A percentile compares a stretch with the other conserved stretches of the same genome.
Conservation (phyloP, 345 rosid genomes). For the Mangifera indica region DNA sequence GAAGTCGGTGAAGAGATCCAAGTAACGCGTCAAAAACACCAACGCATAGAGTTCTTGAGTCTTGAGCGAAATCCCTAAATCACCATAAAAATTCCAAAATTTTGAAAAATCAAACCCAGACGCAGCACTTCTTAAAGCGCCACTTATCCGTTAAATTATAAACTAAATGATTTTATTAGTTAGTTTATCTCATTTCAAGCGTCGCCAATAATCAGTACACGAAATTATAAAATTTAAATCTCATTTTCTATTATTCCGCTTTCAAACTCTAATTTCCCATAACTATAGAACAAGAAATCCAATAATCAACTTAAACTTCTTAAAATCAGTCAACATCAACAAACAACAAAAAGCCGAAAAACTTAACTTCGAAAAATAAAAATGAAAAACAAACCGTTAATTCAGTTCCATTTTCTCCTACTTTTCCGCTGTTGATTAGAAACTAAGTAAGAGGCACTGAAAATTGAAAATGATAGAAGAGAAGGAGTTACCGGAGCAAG, state of each 20-base stretch:
- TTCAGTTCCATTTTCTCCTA: neutral
- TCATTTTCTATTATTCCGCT: neutral
- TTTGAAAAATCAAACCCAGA: neutral
- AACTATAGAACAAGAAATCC: neutral
- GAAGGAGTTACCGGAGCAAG: conserved; percentile 69
- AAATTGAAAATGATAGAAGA: neutral
- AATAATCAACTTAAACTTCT: neutral
- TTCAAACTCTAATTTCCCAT: neutral
- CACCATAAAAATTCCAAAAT: neutral
- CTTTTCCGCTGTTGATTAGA: conserved; percentile 1
- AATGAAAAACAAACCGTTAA: neutral
- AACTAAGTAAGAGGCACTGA: neutral
- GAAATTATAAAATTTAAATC: too few relatives aligned
- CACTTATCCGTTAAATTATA: neutral
- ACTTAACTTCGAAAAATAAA: neutral
- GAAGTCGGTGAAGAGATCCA: conserved; percentile 81
- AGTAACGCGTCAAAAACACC: conserved; percentile 81
- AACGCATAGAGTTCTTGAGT: conserved; percentile 90
- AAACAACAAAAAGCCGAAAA: neutral
- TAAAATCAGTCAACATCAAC: neutral
- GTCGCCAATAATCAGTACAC: too few relatives aligned
- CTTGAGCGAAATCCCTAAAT: conserved; percentile 77
- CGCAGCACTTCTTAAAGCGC: neutral
- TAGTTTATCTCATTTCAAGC: conserved; percentile 4
- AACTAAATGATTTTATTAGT: too few relatives aligned